Evolutionary conservation across 139 green algal genomes (phyloP), one percentile per base, ranked within the genome.

Genomic region (Bryopsis sp.): DNA sequence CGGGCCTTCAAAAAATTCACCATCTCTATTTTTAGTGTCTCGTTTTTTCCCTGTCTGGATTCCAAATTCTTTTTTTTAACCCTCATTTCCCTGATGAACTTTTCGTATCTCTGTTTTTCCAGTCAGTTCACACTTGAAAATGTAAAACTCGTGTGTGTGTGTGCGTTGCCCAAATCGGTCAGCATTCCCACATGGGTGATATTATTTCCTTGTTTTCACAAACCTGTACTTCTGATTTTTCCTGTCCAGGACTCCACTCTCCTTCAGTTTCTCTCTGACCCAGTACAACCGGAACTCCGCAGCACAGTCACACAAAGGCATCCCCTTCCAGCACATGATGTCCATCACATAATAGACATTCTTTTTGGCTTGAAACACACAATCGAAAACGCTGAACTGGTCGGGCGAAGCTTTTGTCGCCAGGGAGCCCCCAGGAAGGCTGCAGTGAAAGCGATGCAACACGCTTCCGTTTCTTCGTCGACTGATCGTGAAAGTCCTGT

Each of bases 201-300:
- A 33, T 29, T 29, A 26, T 26, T 7, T 26, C 5, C 33, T 29
- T 36, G 50, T 7, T 15, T 24, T 65, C 32, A 46, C 31, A 43
- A 6, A 65, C 6, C n/a, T 65, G 58, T 26, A 65, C 6, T 65
- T 11, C 28, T 6, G 24, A 33, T 46, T 24, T 65, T 39, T 22
- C 4, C 43, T 7, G n/a, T 39, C 7, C 5, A 28, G 22, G 3
- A 32, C 19, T 34, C 54, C 75, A 2, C 34, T 68, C 76, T 94
- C 84, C 2, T 60, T 67, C 28, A 95, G 72, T 72, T 91, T 91
- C 43, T 46, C 58, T 2, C 71, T 34, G 26, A 88, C 60, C 89
- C 89, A 95, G 48, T 82, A 92, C 19, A 84, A 47, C 0, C 92
- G 71, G 69, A 96, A 97, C 79, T 97, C 89, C 22, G 85, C 75